Percentiles rank a stretch among this genome's conserved stretches.
Evolutionary conservation across 2,329 filamentous ascomycete genomes (phyloP).

Genomic region (Achaetomium macrosporum): DNA sequence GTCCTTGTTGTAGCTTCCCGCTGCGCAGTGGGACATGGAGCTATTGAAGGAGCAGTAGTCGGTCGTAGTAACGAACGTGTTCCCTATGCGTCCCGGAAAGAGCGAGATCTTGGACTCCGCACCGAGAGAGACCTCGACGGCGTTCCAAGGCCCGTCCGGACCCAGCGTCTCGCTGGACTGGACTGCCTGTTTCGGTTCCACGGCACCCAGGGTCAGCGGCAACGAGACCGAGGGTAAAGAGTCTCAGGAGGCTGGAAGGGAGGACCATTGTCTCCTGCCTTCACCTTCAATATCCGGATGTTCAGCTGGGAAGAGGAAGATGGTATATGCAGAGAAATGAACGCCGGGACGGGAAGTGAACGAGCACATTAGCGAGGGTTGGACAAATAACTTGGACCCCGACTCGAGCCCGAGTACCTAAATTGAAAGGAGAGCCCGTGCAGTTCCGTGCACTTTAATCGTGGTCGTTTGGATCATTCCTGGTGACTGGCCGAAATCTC

Average conservation of each 20-base stretch:
- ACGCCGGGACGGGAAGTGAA: too few relatives aligned
- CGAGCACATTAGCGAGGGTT: too few relatives aligned
- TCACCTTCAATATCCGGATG: too few relatives aligned
- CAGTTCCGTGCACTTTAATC: too few relatives aligned
- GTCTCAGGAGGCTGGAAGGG: neutral
- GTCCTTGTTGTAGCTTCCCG: constrained; percentile 1
- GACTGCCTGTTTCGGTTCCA: neutral
- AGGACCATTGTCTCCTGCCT: neutral
- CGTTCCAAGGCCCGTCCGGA: constrained; percentile 8
- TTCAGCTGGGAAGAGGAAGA: too few relatives aligned
- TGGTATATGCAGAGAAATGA: too few relatives aligned
- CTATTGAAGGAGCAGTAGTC: constrained; percentile 6
- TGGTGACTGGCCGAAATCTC: too few relatives aligned
- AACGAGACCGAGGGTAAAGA: neutral
- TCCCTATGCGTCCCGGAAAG: constrained; percentile 1
- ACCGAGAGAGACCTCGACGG: constrained; percentile 8
- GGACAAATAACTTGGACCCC: too few relatives aligned
- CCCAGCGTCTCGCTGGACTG: neutral
- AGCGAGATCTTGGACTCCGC: neutral
- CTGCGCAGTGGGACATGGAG: constrained; percentile 2
- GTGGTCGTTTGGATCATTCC: too few relatives aligned
- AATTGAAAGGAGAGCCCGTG: too few relatives aligned
- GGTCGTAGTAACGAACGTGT: constrained; percentile 1
- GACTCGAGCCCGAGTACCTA: too few relatives aligned
- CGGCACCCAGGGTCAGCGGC: neutral